These are phyloP conservation scores for Starmera caribaea DNA, from an alignment of 805 yeast genomes.

Conservation along the genomic window DNA sequence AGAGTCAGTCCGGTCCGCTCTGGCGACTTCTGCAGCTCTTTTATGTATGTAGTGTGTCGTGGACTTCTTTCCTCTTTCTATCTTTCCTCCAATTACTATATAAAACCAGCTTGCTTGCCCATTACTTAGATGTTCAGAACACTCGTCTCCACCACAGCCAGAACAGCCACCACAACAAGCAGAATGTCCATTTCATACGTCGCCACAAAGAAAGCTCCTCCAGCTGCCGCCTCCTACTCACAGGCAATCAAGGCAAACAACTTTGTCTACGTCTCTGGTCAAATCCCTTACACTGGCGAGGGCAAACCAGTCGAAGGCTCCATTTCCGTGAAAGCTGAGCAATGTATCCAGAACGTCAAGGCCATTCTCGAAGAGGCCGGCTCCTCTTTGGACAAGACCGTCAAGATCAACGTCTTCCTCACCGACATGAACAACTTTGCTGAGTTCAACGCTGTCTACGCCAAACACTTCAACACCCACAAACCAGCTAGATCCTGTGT, in stretches of 20 bases:
- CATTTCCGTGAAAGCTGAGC: conserved; percentile 70
- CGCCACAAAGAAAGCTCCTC: conserved; percentile 74
- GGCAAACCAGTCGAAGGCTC: conserved; percentile 72
- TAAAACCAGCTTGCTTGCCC: no score
- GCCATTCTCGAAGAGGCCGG: conserved; percentile 78
- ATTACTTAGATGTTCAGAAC: no score
- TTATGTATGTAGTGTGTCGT: not conserved
- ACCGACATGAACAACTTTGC: conserved; percentile 85
- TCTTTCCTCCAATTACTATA: not conserved
- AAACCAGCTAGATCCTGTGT: conserved; percentile 98
- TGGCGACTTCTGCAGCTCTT: not conserved
- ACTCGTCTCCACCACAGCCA: no score
- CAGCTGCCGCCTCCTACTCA: conserved; percentile 94
- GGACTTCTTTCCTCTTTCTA: not conserved
- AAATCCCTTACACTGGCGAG: conserved; percentile 81
- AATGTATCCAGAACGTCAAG: conserved; percentile 55
- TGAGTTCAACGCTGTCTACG: conserved; percentile 79
- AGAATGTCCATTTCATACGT: conserved; percentile 29
- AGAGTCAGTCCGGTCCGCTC: not conserved
- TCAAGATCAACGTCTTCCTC: conserved; percentile 81
- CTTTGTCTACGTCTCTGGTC: conserved; percentile 88
- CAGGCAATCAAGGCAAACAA: conserved; percentile 92
- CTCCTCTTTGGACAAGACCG: conserved; percentile 73
- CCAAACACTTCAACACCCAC: conserved; percentile 61
- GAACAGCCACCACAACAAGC: conserved; percentile 11